Evolutionary conservation across 1,139 yeast species (phyloP).

Genomic region (Nadsonia commutata): DNA sequence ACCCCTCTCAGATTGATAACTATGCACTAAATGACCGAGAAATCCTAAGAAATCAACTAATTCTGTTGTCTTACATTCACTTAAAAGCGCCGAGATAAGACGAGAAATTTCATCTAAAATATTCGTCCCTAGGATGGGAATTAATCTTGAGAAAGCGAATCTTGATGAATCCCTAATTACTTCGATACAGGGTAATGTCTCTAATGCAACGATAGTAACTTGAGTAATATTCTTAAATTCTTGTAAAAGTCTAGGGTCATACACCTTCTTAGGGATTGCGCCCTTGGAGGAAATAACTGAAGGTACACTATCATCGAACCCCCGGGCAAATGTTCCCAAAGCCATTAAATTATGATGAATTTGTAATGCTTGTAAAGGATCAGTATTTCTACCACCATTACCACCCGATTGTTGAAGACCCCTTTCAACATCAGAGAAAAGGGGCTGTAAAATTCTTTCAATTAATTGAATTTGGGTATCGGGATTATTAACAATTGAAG

Average conservation of each 20-base stretch:
- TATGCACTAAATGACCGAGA: conserved; percentile 77
- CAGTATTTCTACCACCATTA: conserved; percentile 1
- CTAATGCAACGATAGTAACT: conserved; percentile 72
- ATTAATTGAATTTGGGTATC: conserved; percentile 19
- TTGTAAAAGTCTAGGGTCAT: conserved; percentile 23
- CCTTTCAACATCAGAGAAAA: conserved; percentile 58
- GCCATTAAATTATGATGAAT: conserved; percentile 83
- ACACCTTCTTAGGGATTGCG: conserved; percentile 6
- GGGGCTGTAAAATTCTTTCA: conserved; percentile 51
- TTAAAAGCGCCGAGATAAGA: conserved; percentile 57
- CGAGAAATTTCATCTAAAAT: conserved; percentile 51
- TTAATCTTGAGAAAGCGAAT: conserved; percentile 74
- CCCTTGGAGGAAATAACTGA: conserved; percentile 8
- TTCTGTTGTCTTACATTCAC: conserved; percentile 51
- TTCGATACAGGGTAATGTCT: conserved; percentile 52
- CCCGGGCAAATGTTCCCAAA: conserved; percentile 78
- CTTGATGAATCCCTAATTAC: conserved; percentile 73
- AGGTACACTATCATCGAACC: conserved; percentile 37
- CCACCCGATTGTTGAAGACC: conserved; percentile 19
- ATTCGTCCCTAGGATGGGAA: conserved; percentile 50
- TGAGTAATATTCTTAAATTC: conserved; percentile 64
- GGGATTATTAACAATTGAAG: conserved; percentile 23
- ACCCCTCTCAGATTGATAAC: conserved; percentile 48
- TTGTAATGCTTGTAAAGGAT: conserved; percentile 38
- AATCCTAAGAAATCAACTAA: conserved; percentile 71